A percentile compares a stretch with the other conserved stretches of the same genome.
phyloP scores from a whole-genome alignment of 352 stramenopile species.

The Pythium aristosporum region DNA sequence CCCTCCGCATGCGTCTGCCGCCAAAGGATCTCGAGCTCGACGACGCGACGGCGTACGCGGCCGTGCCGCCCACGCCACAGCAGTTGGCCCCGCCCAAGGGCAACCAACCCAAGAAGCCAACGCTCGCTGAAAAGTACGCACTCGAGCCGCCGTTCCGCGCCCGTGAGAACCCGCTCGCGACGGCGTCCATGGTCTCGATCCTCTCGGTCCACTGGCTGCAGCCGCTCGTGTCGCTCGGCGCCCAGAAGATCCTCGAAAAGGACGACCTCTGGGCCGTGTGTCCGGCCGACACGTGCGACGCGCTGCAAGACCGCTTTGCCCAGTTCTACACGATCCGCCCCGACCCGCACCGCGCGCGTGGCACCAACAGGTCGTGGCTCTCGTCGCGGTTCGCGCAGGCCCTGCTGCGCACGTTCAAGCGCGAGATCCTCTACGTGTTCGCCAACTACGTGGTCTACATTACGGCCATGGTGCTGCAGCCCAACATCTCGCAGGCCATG shows the following conservation, averaged over 20 bases:
- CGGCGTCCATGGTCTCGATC: constrained; percentile 33
- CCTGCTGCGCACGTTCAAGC: constrained; percentile 29
- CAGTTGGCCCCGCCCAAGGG: not conserved
- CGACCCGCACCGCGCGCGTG: not conserved
- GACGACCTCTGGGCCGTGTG: constrained; percentile 43
- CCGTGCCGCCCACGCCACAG: constrained; percentile 24
- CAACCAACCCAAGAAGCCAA: constrained; percentile 3
- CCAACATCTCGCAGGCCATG: constrained; percentile 36
- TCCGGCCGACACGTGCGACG: constrained; percentile 29
- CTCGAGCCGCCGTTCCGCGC: constrained; percentile 13
- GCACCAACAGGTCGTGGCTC: constrained; percentile 2
- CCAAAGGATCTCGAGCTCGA: constrained; percentile 10
- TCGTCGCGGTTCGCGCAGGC: constrained; percentile 28
- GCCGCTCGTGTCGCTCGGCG: constrained; percentile 37
- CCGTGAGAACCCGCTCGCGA: constrained; percentile 35
- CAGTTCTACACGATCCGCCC: constrained; percentile 20
- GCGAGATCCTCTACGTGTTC: constrained; percentile 29
- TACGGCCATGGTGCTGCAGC: constrained; percentile 34
- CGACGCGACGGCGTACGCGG: constrained; percentile 19
- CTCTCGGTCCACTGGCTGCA: constrained; percentile 38
- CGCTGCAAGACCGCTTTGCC: constrained; percentile 29
- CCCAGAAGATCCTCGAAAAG: constrained; percentile 36
- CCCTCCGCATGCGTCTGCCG: constrained; percentile 13
- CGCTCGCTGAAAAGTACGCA: constrained; percentile 31
- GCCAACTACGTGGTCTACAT: constrained; percentile 32